phyloP scores from a whole-genome alignment of 2,329 filamentous ascomycete genomes.

The Fusarium verrucosum region DNA sequence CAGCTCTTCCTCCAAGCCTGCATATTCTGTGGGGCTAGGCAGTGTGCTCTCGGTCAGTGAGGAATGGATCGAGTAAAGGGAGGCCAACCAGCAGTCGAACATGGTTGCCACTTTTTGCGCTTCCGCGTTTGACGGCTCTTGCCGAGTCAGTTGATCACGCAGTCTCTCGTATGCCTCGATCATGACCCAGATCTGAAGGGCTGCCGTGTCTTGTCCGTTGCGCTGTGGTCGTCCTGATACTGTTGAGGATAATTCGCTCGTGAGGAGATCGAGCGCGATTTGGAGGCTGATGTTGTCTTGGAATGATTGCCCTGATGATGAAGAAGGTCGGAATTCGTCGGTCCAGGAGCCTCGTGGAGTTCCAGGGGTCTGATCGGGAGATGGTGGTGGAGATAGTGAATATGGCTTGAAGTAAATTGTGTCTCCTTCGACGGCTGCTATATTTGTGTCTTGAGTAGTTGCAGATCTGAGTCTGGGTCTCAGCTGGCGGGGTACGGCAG shows the following conservation, averaged over 20 bases:
- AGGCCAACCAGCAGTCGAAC: slow-evolving; percentile 62
- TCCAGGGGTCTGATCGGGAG: slow-evolving; percentile 39
- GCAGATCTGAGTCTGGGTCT: slow-evolving; percentile 45
- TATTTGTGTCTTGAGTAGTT: slow-evolving; percentile 56
- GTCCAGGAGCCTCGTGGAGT: slow-evolving; percentile 20
- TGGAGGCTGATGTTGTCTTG: slow-evolving; percentile 57
- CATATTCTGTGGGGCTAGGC: slow-evolving; percentile 45
- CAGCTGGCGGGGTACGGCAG: slow-evolving; percentile 38
- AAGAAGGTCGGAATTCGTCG: slow-evolving; percentile 22
- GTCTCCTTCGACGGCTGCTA: slow-evolving; percentile 59
- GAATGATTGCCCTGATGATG: slow-evolving; percentile 29
- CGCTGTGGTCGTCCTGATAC: slow-evolving; percentile 44
- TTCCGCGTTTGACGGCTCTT: slow-evolving; percentile 49
- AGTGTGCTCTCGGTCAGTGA: slow-evolving; percentile 39
- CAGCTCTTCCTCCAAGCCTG: slow-evolving; percentile 41
- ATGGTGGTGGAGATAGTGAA: slow-evolving; percentile 52
- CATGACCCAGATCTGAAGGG: slow-evolving; percentile 65
- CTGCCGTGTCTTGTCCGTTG: slow-evolving; percentile 50
- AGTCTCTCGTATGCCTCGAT: slow-evolving; percentile 67
- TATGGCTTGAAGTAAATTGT: slow-evolving; percentile 58
- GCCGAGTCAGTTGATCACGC: slow-evolving; percentile 55
- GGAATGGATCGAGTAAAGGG: slow-evolving; percentile 59
- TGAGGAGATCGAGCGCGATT: slow-evolving; percentile 61
- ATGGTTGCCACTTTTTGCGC: slow-evolving; percentile 46
- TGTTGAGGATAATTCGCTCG: slow-evolving; percentile 58